Evolutionary conservation across 1,284 basidiomycete genomes (phyloP), one percentile per base, ranked within the genome.

Genomic region (Coriolopsis trogii): DNA sequence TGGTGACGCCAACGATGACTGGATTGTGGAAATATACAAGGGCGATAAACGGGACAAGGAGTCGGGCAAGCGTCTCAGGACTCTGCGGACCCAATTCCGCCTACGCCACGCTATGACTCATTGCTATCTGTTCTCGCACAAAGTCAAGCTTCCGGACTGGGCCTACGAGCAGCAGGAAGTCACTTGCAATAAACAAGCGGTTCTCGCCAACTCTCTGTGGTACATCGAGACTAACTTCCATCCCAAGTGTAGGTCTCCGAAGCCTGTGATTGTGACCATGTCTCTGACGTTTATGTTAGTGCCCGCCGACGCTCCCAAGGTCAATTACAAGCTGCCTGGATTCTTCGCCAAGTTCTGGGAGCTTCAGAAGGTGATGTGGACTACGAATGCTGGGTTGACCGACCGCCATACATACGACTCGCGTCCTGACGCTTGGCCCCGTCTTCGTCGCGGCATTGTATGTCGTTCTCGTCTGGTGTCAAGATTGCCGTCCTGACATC

Each of bases 81-180:
- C 96, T 1, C 70, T 99, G 12, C 75, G 91, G 46, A 95, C 92
- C 4, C 80, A 84, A 46, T 97, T 99, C 75, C 80, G 89, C 59
- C 74, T 99, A 45, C 77, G 87, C 56, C 97, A 99, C 72, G 79
- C 82, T 16, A 77, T 95, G 58, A 91, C 91, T 0, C 93, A 94
- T 3, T 99, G 96, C 72, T 98, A 98, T 70, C 78, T 99, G 40
- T 99, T 98, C 79, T 95, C 92, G 41, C 97, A 99, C 77, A 96
- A 95, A 70, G 89, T 98, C 64, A 95, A 97, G 72, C 75, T 99
- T 3, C 97, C 97, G 0, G 91, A 97, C 9, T 99, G 97, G 97
- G 97, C 87, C 0, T 99, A 84, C 63, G 95, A 98, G 63, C 97
- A 99, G 72, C 97, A 99, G 70, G 97, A 99, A 67, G 96, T 95